Evolutionary conservation across 306 rosid genomes (phyloP), one percentile per base, ranked within the genome.

Genomic region (Acacia confusa): DNA sequence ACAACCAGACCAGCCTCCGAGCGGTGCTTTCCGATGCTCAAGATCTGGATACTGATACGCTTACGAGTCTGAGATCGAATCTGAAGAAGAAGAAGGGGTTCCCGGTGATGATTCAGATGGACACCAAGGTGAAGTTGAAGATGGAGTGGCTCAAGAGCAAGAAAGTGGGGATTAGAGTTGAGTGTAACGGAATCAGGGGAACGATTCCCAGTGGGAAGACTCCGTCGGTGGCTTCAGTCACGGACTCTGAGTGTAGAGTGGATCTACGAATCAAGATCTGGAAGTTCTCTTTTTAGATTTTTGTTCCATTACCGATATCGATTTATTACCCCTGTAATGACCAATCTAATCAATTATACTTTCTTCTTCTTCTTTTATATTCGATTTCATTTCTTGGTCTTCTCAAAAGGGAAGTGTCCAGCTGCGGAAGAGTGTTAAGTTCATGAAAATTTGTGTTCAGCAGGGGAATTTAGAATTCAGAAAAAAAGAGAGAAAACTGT

Each of bases 201-300:
- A 76, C 32, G 7, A 82, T 88, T 19, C 97, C 98, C 38, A 84
- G 77, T 55, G 98, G 94, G n/a, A 95, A 91, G 87, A n/a, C 92
- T 2, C 97, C 99, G 86, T 45, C 97, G 82, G 86, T 91, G 78
- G 97, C 92, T 17, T 82, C 90, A 4, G 94, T 95, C 24, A 83
- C 93, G 47, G 82, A 78, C 75, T 81, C 99, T 9, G 86, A 91
- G 50, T 96, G 99, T 76, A 88, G 91, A 88, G 98, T 95, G 74
- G 98, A 92, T 92, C 97, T 96, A 52, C 91, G 99, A 80, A 88
- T 96, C 92, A 96, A 91, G 97, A 92, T 96, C 91, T 96, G 98
- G 98, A 96, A 92, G 82, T 96, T 87, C 79, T 92, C 96, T 1
- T 84, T 93, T 70, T 93, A 81, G 64, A 40, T 80, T 38, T 72